phyloP scores from a whole-genome alignment of 345 rosid genomes.

The Leavenworthia alabamica region DNA sequence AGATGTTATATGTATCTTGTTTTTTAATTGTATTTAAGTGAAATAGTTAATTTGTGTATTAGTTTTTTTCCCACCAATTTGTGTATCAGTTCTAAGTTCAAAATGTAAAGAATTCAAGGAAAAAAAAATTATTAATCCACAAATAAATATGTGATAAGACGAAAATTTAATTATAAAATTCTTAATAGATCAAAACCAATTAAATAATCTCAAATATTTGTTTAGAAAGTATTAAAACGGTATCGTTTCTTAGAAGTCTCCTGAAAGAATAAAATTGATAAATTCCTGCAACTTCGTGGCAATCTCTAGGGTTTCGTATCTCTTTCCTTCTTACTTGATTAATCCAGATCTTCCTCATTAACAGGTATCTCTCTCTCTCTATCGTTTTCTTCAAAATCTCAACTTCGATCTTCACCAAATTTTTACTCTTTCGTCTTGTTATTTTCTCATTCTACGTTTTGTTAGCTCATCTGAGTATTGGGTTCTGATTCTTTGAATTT shows the following conservation, averaged over 20 bases:
- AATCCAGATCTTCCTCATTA: not conserved
- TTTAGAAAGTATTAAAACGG: no score
- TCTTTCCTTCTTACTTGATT: not conserved
- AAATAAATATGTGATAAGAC: no score
- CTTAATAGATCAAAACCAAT: no score
- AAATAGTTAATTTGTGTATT: no score
- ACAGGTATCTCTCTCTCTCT: constrained; percentile 2
- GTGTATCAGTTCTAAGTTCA: no score
- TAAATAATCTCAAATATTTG: no score
- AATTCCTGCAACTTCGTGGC: not conserved
- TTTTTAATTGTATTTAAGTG: no score
- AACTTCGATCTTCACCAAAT: not conserved
- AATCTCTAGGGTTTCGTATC: constrained; percentile 17
- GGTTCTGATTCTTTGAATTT: not conserved
- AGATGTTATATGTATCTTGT: no score
- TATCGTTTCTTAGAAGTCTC: not conserved
- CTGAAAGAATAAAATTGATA: not conserved
- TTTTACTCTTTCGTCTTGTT: not conserved
- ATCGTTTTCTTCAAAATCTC: not conserved
- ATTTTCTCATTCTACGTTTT: not conserved
- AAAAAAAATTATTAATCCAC: no score
- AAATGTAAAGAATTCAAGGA: no score
- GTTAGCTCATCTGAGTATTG: not conserved
- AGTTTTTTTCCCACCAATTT: no score
- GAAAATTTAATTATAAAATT: no score